Evolutionary conservation across 1,284 basidiomycete genomes (phyloP), one percentile per base, ranked within the genome.

Genomic region (Marasmius oreades): DNA sequence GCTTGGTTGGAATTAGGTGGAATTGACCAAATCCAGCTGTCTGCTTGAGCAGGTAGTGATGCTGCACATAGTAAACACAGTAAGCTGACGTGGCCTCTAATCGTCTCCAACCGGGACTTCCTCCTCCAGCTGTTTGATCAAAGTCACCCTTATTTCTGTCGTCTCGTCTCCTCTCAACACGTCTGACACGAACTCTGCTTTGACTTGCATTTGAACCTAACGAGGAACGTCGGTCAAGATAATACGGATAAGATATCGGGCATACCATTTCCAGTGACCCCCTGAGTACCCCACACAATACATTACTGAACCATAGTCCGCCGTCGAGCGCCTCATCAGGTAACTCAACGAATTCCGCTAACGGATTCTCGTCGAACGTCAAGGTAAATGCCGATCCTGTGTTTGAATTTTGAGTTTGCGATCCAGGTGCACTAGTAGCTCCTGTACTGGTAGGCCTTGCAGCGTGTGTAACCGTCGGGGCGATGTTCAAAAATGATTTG

Each of bases 341-440:
- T 44, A 99, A 78, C 69, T 99, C 97, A 23, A 98, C 96, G 69
- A 99, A 99, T 66, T 99, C 97, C 7, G 95, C 88, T 53, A 99
- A 71, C 0, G 97, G 97, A 68, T 99, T 99, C 69, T 99, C 97
- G 55, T 98, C 95, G 14, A 99, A 77, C 0, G 86, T 88, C 55
- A 99, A 77, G 10, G 85, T 86, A 69, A 99, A 98, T 48, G 78
- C 81, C 10, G 86, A 74, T 37, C 76, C 77, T n/a, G 67, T 62
- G 34, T 64, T 67, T 2, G 63, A 31, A 31, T 10, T 73, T 72
- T 64, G 76, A 59, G 53, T 72, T 62, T 42, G 39, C 7, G 39
- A 42, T 42, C 39, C 39, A 6, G 39, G 5, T 42, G 39, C 39
- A 20, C 39, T 42, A n/a, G 64, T 72, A 61, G 60, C 70, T 60